These are phyloP conservation scores for Tulasnella sp. DNA, from an alignment of 768 basidiomycete species.

Conservation along the genomic window DNA sequence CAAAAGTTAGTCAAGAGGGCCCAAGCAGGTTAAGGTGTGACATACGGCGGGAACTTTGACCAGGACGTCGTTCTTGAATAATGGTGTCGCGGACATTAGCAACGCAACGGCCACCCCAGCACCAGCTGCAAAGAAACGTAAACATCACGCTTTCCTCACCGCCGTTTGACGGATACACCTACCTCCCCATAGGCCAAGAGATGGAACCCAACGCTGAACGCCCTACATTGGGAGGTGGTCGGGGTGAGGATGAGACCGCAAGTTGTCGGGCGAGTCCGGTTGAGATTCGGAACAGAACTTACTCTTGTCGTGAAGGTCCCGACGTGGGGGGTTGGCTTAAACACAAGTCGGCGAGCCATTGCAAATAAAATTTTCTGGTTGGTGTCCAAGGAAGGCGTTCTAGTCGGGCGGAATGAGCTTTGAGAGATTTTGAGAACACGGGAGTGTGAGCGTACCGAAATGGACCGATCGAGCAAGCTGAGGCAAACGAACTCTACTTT, in stretches of 20 bases:
- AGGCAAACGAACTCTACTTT: background rate
- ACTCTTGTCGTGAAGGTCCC: background rate
- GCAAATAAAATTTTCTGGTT: background rate
- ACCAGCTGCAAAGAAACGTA: constrained; percentile 24
- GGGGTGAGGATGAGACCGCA: background rate
- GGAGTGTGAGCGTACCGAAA: background rate
- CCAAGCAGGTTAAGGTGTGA: background rate
- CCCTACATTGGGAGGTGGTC: constrained; percentile 2
- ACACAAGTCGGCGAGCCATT: background rate
- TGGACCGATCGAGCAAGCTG: background rate
- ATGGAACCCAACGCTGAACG: constrained; percentile 44
- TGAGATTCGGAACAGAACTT: background rate
- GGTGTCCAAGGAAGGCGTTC: background rate
- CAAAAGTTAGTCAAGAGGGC: background rate
- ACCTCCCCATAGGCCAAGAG: constrained; percentile 29
- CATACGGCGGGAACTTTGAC: constrained; percentile 59
- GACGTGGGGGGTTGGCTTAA: background rate
- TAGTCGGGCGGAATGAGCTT: background rate
- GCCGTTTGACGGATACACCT: background rate
- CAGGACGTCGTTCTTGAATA: constrained; percentile 64
- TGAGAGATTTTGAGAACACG: background rate
- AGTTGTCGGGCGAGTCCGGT: background rate
- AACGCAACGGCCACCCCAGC: constrained; percentile 49
- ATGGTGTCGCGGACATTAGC: constrained; percentile 76
- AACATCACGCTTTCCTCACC: background rate